Evolutionary conservation across 805 yeast genomes (phyloP), one percentile per base, ranked within the genome.

Genomic region (Pichia cabralensis): DNA sequence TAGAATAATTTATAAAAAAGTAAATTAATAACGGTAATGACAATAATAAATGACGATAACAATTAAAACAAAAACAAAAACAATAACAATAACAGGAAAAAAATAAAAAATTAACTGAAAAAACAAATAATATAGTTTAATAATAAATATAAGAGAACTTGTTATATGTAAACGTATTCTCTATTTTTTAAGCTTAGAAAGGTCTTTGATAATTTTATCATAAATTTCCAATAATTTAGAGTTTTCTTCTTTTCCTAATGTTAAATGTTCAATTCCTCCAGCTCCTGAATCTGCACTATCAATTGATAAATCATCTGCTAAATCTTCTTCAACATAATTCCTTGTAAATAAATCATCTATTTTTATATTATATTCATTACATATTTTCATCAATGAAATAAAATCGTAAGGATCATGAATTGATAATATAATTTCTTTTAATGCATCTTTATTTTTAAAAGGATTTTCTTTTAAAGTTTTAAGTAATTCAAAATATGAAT

Each of bases 161-260:
- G 24, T 4, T 10, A 22, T 5, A 9, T 22, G 24, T 7, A 25
- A 14, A 14, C 11, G 13, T 20, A 14, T 11, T 12, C 14, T 17
- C 7, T 20, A 23, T 6, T 12, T 8, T 26, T 19, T 31, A 11
- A 33, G 38, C 17, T 36, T 35, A 8, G 46, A 43, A 22, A 52
- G 33, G 26, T 54, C 54, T 9, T 38, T 40, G 22, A 54, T 36
- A 22, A 53, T 48, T 3, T 39, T 37, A 35, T 54, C 55, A 28
- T 53, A 53, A 13, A 49, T 45, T 30, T 41, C 30, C 15, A 37
- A 18, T 19, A 44, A 33, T 11, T 36, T 38, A 2, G 16, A 18
- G 19, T 41, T 31, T 1, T 30, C 42, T 8, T 31, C 32, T 18
- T 22, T 19, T 16, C 11, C 5, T 19, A 24, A 26, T 14, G 25